Percentiles rank a stretch among this genome's conserved stretches.
Conservation (phyloP, 2,329 filamentous ascomycete genomes). For the Sporothrix pseudoabietina region DNA sequence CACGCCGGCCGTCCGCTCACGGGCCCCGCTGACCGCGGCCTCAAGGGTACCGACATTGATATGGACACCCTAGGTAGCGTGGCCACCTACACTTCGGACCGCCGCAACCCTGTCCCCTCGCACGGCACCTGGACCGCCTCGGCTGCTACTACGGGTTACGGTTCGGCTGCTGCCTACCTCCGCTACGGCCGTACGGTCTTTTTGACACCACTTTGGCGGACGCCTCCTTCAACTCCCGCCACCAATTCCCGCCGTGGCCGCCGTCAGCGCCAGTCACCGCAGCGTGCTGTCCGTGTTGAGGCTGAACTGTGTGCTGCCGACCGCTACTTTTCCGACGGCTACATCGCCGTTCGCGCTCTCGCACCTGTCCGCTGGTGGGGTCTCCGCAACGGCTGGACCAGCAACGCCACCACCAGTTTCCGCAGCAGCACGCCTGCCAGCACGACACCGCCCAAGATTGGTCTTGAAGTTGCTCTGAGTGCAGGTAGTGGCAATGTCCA, state of each 20-base stretch:
- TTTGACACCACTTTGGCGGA: constrained; percentile 35
- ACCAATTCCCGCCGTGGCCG: not conserved
- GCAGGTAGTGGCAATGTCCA: constrained; percentile 44
- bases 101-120: not conserved
- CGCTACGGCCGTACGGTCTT: constrained; percentile 44
- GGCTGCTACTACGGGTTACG: constrained; percentile 39
- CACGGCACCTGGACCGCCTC: constrained; percentile 47
- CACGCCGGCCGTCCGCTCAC: constrained; percentile 41
- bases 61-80: constrained; percentile 34
- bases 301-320: constrained; percentile 48
- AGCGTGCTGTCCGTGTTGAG: constrained; percentile 44
- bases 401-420: constrained; percentile 25
- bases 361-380: constrained; percentile 43
- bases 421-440: constrained; percentile 27
- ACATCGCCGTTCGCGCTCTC: constrained; percentile 50
- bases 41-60: constrained; percentile 46
- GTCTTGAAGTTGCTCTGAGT: constrained; percentile 50
- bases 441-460: constrained; percentile 45
- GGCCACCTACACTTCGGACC: not conserved
- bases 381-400: constrained; percentile 30
- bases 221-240: constrained; percentile 9
- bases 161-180: constrained; percentile 43
- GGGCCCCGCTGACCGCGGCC: constrained; percentile 41
- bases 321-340: constrained; percentile 41
- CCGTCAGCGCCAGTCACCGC: constrained; percentile 21